Evolutionary conservation across 192 early-diverging fungal species (phyloP).

Genomic region (Backusella parvicylindrica): DNA sequence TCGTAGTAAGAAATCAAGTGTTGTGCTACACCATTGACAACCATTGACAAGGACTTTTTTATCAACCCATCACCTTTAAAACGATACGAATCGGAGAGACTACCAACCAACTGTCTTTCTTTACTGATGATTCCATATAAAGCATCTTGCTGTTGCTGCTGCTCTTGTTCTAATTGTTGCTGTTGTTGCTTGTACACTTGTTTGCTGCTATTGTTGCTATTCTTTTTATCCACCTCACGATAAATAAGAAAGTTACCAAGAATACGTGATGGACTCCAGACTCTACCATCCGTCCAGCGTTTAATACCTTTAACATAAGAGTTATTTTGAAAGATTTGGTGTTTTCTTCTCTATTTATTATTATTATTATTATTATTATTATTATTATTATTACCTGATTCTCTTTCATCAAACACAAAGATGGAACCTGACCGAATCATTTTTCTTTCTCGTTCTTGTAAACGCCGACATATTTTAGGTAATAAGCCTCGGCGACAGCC

Average conservation of each 20-base stretch:
- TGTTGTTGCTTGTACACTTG: neutral
- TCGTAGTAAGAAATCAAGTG: conserved; percentile 39
- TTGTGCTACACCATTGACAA: conserved; percentile 38
- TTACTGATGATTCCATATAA: neutral
- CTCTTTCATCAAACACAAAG: conserved; percentile 70
- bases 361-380: too few species aligned
- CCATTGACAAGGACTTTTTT: conserved; percentile 61
- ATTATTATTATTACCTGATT: conserved; percentile 41
- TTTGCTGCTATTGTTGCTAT: conserved; percentile 33
- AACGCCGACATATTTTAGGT: conserved; percentile 50
- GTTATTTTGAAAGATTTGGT: too few species aligned
- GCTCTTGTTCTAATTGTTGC: too few species aligned
- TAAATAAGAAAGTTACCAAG: conserved; percentile 64
- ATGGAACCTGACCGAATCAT: conserved; percentile 57
- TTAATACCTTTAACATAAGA: conserved; percentile 63
- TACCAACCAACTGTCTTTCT: conserved; percentile 28
- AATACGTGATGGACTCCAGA: conserved; percentile 69
- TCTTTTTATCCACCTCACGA: conserved; percentile 47
- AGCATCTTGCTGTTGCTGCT: neutral
- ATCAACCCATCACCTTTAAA: conserved; percentile 49
- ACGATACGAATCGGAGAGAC: conserved; percentile 26
- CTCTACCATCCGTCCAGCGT: conserved; percentile 68
- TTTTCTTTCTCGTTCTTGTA: conserved; percentile 56
- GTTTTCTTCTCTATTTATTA: neutral
- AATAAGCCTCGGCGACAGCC: conserved; percentile 54